These are phyloP conservation scores for Pyrenophora teres DNA, from an alignment of 2,329 filamentous ascomycete genomes.

Conservation along the genomic window DNA sequence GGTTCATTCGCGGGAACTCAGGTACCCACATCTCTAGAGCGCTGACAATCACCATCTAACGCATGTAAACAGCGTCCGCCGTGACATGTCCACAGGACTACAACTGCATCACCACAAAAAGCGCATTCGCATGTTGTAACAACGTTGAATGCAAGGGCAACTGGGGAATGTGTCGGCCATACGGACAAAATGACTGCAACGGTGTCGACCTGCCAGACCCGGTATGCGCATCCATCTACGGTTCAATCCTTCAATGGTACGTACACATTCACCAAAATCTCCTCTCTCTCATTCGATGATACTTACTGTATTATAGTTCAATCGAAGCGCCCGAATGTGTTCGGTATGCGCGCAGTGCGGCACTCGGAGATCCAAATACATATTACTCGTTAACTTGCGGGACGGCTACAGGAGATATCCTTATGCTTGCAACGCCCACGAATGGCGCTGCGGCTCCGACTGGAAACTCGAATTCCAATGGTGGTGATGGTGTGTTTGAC, in stretches of 20 bases:
- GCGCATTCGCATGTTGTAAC: conserved; percentile 8
- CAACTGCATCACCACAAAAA: conserved; percentile 5
- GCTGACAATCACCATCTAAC: neutral
- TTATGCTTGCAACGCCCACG: conserved; percentile 6
- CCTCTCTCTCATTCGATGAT: neutral
- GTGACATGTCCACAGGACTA: conserved; percentile 11
- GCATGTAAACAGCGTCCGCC: conserved; percentile 2
- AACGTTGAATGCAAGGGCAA: conserved; percentile 6
- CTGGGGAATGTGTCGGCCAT: conserved; percentile 5
- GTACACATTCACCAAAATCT: neutral
- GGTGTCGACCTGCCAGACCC: neutral
- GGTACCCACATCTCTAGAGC: neutral
- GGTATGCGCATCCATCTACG: neutral
- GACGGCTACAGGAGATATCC: conserved; percentile 4
- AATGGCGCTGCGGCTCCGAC: neutral
- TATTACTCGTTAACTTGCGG: conserved; percentile 8
- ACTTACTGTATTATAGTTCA: neutral
- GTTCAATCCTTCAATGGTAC: conserved; percentile 11
- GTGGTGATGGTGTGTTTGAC: neutral
- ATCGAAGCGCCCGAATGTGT: conserved; percentile 5
- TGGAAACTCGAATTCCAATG: neutral
- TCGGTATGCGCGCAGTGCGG: conserved; percentile 5
- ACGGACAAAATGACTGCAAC: conserved; percentile 4
- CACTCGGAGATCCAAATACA: neutral
- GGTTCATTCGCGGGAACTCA: conserved; percentile 13